Evolutionary conservation across 192 early-diverging fungal species (phyloP).

Genomic region (Entophlyctis helioformis): DNA sequence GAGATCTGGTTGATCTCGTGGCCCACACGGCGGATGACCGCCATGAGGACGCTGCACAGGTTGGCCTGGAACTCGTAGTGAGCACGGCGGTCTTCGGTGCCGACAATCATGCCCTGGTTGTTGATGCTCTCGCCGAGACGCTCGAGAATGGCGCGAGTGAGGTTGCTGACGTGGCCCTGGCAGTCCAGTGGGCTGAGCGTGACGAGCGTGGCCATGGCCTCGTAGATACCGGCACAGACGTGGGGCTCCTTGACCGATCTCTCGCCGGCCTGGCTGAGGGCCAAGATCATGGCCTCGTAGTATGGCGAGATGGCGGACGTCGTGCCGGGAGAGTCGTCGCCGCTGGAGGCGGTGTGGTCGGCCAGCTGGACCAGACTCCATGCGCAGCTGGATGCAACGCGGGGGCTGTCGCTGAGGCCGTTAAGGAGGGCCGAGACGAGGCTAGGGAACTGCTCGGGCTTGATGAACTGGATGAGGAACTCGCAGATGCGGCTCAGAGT

Average conservation of each 20-base stretch:
- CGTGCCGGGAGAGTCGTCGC: conserved; percentile 34
- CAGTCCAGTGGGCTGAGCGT: conserved; percentile 53
- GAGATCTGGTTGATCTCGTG: conserved; percentile 59
- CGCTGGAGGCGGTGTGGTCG: conserved; percentile 67
- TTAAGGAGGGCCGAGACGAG: conserved; percentile 51
- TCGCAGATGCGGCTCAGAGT: conserved; percentile 94
- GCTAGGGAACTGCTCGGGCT: conserved; percentile 16
- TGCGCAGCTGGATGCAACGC: conserved; percentile 91
- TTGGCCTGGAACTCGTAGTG: conserved; percentile 86
- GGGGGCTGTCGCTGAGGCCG: conserved; percentile 75
- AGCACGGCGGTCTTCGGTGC: conserved; percentile 66
- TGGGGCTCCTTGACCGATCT: conserved; percentile 61
- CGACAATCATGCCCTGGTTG: conserved; percentile 59
- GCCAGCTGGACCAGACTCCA: conserved; percentile 92
- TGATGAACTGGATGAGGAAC: conserved; percentile 30
- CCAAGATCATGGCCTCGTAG: conserved; percentile 72
- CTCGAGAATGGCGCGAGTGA: conserved; percentile 64
- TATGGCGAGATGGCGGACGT: conserved; percentile 68
- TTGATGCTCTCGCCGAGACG: conserved; percentile 67
- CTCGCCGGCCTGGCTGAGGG: conserved; percentile 35
- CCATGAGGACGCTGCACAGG: conserved; percentile 80
- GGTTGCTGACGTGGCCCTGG: conserved; percentile 57
- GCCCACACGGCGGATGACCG: conserved; percentile 68
- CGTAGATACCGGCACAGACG: conserved; percentile 83
- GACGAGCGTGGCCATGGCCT: conserved; percentile 79